Evolutionary conservation across 2,329 filamentous ascomycete species (phyloP).

Genomic region (Mariannaea sp.): DNA sequence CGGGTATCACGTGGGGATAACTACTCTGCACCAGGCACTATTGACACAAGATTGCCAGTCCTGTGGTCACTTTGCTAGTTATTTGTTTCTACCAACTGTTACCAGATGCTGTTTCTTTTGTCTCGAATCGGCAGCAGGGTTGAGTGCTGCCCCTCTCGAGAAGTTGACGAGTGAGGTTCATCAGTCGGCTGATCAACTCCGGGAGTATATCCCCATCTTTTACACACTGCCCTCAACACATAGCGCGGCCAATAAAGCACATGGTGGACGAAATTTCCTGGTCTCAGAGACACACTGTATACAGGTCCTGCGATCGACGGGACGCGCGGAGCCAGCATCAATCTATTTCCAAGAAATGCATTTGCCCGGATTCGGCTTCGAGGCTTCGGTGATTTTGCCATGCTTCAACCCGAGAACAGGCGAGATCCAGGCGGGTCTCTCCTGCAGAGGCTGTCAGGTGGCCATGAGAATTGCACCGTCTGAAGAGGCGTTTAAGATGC

Average conservation of each 20-base stretch:
- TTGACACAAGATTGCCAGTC: slow-evolving; percentile 11
- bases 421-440: slow-evolving; percentile 15
- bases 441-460: slow-evolving; percentile 14
- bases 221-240: slow-evolving; percentile 7
- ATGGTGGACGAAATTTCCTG: slow-evolving; percentile 5
- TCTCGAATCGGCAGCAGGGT: slow-evolving; percentile 14
- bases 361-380: slow-evolving; percentile 13
- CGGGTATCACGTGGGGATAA: slow-evolving; percentile 15
- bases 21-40: slow-evolving; percentile 12
- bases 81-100: slow-evolving; percentile 13
- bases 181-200: slow-evolving; percentile 7
- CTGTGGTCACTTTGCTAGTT: slow-evolving; percentile 12
- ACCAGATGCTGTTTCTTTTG: slow-evolving; percentile 16
- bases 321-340: slow-evolving; percentile 11
- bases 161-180: slow-evolving; percentile 2
- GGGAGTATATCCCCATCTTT: slow-evolving; percentile 7
- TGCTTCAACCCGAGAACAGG: slow-evolving; percentile 11
- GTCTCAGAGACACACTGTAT: slow-evolving; percentile 15
- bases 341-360: slow-evolving; percentile 16
- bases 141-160: slow-evolving; percentile 17
- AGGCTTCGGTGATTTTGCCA: slow-evolving; percentile 7
- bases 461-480: slow-evolving; percentile 14
- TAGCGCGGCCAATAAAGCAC: neutral
- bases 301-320: slow-evolving; percentile 2
- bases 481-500: slow-evolving; percentile 8